Conservation (phyloP, 2,329 filamentous ascomycete genomes). For the Hypomyces perniciosus region DNA sequence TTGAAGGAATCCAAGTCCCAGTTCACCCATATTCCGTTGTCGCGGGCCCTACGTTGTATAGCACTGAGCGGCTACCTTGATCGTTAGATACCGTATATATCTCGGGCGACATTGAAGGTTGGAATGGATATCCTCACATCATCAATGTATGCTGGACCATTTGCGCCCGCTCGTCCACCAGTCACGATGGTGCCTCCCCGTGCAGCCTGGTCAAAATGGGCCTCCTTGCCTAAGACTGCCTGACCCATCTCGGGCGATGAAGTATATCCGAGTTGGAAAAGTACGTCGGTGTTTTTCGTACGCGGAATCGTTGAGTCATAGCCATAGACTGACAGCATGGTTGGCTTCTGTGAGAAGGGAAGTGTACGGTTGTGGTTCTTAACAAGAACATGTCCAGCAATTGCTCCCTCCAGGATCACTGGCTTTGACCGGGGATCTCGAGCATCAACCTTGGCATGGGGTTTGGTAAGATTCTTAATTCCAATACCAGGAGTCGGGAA, state of each 20-base stretch:
- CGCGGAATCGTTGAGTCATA: slow-evolving; percentile 53
- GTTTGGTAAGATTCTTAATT: slow-evolving; percentile 55
- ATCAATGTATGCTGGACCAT: slow-evolving; percentile 42
- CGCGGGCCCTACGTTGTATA: slow-evolving; percentile 46
- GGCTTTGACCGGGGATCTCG: slow-evolving; percentile 39
- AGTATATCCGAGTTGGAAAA: slow-evolving; percentile 42
- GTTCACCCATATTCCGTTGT: slow-evolving; percentile 50
- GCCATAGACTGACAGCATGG: slow-evolving; percentile 54
- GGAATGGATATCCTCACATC: slow-evolving; percentile 30
- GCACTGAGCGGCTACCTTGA: slow-evolving; percentile 45
- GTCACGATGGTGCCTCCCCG: slow-evolving; percentile 46
- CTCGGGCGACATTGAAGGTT: too few relatives aligned
- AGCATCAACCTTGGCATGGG: slow-evolving; percentile 43
- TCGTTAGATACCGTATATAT: neutral
- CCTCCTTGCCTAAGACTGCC: slow-evolving; percentile 36
- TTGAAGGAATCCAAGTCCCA: slow-evolving; percentile 36
- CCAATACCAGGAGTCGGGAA: slow-evolving; percentile 42
- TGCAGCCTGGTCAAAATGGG: slow-evolving; percentile 44
- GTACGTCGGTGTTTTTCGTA: slow-evolving; percentile 42
- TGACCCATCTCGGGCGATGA: slow-evolving; percentile 41
- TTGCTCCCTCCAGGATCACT: slow-evolving; percentile 45
- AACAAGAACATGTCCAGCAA: slow-evolving; percentile 65
- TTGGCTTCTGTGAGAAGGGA: slow-evolving; percentile 52
- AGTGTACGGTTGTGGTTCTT: slow-evolving; percentile 63
- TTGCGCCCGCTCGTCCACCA: slow-evolving; percentile 47